These are phyloP conservation scores for Dentipellis fragilis DNA, from an alignment of 768 basidiomycete genomes.

Conservation along the genomic window DNA sequence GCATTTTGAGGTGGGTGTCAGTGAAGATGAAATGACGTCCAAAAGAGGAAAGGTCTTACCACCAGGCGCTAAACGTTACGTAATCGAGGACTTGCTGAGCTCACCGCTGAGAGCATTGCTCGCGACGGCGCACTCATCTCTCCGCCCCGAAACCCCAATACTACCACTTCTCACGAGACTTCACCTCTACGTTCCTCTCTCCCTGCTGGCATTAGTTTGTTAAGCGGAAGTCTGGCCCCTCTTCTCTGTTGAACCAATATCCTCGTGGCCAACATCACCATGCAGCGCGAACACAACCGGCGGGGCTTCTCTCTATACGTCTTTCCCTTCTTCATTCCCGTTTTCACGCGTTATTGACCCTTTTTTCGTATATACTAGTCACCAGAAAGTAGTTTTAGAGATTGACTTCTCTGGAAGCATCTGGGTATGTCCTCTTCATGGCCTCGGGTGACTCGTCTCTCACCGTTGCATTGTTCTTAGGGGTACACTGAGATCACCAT, in stretches of 20 bases:
- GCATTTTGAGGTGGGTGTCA: slow-evolving; percentile 31
- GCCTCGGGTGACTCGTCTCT: slow-evolving; percentile 10
- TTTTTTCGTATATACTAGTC: slow-evolving; percentile 63
- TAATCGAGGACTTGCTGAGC: neutral
- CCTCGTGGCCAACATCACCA: slow-evolving; percentile 18
- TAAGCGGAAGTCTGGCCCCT: neutral
- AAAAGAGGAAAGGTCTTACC: too few species aligned
- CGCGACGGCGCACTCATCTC: neutral
- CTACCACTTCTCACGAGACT: neutral
- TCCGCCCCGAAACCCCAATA: neutral
- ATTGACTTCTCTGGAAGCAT: slow-evolving; percentile 85
- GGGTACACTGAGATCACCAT: slow-evolving; percentile 93
- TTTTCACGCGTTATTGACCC: slow-evolving; percentile 32
- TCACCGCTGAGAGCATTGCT: too few species aligned
- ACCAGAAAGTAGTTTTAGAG: slow-evolving; percentile 93
- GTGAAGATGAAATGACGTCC: too few species aligned
- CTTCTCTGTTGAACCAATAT: neutral
- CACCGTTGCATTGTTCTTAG: slow-evolving; percentile 27
- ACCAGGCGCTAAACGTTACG: neutral
- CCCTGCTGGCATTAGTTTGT: neutral
- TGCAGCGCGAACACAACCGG: slow-evolving; percentile 70
- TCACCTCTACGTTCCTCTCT: neutral
- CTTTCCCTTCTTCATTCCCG: slow-evolving; percentile 20
- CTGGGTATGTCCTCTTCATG: slow-evolving; percentile 46
- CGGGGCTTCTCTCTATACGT: slow-evolving; percentile 90